Percentiles rank a stretch among this genome's conserved stretches.
Evolutionary conservation across 2,329 filamentous ascomycete genomes (phyloP).

Genomic region (Microsporum ferrugineum): DNA sequence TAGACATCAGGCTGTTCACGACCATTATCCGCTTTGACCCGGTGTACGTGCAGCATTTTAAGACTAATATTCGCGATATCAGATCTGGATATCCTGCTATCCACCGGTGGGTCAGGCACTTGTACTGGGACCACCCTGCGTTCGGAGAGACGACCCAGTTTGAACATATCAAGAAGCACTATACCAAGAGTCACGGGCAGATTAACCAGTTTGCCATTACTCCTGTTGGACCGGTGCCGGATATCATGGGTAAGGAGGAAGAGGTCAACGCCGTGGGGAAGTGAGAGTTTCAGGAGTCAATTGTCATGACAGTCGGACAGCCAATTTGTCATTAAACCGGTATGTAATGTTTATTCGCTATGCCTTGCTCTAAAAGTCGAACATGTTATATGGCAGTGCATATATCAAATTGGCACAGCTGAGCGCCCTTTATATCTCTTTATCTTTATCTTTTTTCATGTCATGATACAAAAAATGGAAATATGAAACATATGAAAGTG

Average conservation of each 20-base stretch:
- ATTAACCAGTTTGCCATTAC: constrained; percentile 62
- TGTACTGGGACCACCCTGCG: constrained; percentile 74
- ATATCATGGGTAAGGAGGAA: constrained; percentile 65
- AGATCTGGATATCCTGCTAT: constrained; percentile 69
- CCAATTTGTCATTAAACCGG: not conserved
- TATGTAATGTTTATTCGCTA: not conserved
- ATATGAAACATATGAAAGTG: not conserved
- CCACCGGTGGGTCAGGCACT: constrained; percentile 66
- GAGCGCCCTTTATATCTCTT: not conserved
- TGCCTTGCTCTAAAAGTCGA: not conserved
- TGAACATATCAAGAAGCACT: constrained; percentile 83
- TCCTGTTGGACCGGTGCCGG: constrained; percentile 70
- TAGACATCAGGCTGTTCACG: constrained; percentile 64
- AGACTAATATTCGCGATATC: constrained; percentile 76
- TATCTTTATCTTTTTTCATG: not conserved
- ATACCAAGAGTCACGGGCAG: constrained; percentile 54
- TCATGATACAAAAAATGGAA: not conserved
- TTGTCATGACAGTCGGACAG: too few relatives aligned
- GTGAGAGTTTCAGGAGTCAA: not conserved
- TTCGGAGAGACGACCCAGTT: constrained; percentile 80
- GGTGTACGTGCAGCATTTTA: constrained; percentile 73
- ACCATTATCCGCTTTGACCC: constrained; percentile 62
- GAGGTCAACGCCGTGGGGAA: constrained; percentile 47
- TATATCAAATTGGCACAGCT: not conserved
- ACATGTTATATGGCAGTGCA: not conserved